Evolutionary conservation across 352 stramenopile genomes (phyloP).

Genomic region (Phytophthora fragariae): DNA sequence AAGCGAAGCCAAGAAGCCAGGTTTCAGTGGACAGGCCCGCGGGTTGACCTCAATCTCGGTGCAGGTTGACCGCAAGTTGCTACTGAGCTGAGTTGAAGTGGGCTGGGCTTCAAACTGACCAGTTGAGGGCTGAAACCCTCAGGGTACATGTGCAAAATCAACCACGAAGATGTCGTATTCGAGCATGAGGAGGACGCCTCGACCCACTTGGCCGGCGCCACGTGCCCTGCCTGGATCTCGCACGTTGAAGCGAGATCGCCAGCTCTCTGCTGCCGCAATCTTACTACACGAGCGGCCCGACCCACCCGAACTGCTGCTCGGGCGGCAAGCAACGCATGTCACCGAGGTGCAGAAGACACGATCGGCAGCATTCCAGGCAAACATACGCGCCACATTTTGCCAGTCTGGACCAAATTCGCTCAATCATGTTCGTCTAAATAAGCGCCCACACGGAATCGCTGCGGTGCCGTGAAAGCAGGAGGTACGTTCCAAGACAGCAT

Average conservation of each 20-base stretch:
- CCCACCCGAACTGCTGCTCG: slow-evolving; percentile 30
- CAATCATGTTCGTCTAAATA: slow-evolving; percentile 5
- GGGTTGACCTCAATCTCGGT: slow-evolving; percentile 10
- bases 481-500: background rate
- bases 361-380: slow-evolving; percentile 17
- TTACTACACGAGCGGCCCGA: background rate
- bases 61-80: slow-evolving; percentile 8
- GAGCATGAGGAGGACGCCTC: background rate
- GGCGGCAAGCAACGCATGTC: slow-evolving; percentile 8
- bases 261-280: background rate
- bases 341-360: slow-evolving; percentile 14
- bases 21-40: slow-evolving; percentile 11
- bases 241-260: slow-evolving; percentile 5
- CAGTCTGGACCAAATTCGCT: slow-evolving; percentile 6
- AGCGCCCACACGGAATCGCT: slow-evolving; percentile 11
- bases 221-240: slow-evolving; percentile 14
- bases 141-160: background rate
- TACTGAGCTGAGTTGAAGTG: slow-evolving; percentile 16
- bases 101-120: background rate
- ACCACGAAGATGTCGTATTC: background rate
- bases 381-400: slow-evolving; percentile 22
- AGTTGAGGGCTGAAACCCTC: background rate
- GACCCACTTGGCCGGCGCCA: background rate
- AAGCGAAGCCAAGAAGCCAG: background rate
- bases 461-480: slow-evolving; percentile 15